phyloP scores from a whole-genome alignment of 352 stramenopile species.

The Pythium utonaiense region DNA sequence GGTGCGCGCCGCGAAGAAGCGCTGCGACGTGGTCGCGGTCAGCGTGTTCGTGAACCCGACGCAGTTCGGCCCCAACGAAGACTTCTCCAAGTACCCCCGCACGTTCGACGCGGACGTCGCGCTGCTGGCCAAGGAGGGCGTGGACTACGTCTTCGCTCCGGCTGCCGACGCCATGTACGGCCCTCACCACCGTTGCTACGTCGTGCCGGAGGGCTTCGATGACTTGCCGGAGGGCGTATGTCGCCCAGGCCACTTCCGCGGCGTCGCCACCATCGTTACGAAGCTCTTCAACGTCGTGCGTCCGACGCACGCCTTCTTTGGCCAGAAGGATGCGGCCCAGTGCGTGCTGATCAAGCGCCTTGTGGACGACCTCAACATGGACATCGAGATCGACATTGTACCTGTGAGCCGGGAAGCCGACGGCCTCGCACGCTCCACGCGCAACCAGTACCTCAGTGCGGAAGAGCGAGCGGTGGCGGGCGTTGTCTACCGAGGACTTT shows the following conservation, averaged over 20 bases:
- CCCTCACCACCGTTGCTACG: conserved; percentile 77
- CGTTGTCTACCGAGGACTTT: conserved; percentile 86
- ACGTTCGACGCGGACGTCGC: conserved; percentile 93
- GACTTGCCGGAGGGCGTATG: conserved; percentile 89
- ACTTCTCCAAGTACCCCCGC: conserved; percentile 98
- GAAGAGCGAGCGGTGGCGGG: conserved; percentile 86
- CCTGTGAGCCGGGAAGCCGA: conserved; percentile 93
- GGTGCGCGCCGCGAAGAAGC: conserved; percentile 75
- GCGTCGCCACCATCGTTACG: conserved; percentile 98
- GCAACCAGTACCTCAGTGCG: conserved; percentile 96
- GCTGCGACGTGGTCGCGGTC: conserved; percentile 94
- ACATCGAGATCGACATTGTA: conserved; percentile 89
- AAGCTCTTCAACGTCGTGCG: conserved; percentile 99
- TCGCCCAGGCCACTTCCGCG: conserved; percentile 96
- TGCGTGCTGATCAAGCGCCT: conserved; percentile 95
- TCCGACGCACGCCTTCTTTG: conserved; percentile 97
- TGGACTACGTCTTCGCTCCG: conserved; percentile 91
- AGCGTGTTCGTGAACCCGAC: conserved; percentile 99
- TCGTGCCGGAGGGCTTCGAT: conserved; percentile 94
- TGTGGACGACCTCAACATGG: conserved; percentile 96
- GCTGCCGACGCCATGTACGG: conserved; percentile 87
- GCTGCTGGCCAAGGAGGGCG: conserved; percentile 78
- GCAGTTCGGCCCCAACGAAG: conserved; percentile 97
- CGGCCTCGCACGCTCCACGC: conserved; percentile 96
- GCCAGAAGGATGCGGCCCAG: conserved; percentile 98